Evolutionary conservation across 2,329 filamentous ascomycete genomes (phyloP).

Genomic region (Tolypocladium nubicola): DNA sequence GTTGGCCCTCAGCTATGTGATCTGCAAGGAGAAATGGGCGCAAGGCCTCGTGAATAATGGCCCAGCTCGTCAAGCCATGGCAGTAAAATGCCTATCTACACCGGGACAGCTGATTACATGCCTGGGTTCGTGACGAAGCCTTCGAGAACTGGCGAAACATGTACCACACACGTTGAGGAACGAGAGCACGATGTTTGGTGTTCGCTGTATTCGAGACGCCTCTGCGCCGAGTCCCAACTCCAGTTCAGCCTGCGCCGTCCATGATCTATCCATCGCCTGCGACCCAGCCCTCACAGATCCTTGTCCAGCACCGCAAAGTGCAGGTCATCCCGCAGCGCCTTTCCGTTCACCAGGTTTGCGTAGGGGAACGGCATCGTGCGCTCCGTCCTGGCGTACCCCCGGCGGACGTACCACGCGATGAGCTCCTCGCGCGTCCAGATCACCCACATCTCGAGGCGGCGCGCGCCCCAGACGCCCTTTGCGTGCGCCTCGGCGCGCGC

Average conservation of each 20-base stretch:
- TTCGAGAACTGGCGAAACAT: neutral
- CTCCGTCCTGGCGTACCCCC: slow-evolving; percentile 29
- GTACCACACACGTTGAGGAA: neutral
- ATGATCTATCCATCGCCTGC: neutral
- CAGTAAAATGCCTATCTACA: too few species aligned
- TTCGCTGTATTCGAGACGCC: neutral
- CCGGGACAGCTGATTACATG: too few species aligned
- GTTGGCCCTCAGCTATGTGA: too few species aligned
- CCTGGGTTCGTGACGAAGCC: too few species aligned
- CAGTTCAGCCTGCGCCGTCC: neutral
- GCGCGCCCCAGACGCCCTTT: slow-evolving; percentile 17
- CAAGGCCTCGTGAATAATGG: too few species aligned
- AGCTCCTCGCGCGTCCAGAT: slow-evolving; percentile 32
- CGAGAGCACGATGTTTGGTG: neutral
- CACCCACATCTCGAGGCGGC: slow-evolving; percentile 31
- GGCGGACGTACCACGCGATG: slow-evolving; percentile 32
- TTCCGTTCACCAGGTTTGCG: slow-evolving; percentile 21
- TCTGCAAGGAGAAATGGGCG: too few species aligned
- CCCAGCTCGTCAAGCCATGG: too few species aligned
- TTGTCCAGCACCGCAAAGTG: slow-evolving; percentile 31
- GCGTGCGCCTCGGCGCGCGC: slow-evolving; percentile 28
- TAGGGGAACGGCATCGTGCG: slow-evolving; percentile 32
- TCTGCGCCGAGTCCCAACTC: neutral
- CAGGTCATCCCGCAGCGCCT: slow-evolving; percentile 30
- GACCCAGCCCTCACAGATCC: slow-evolving; percentile 11